Evolutionary conservation across 768 basidiomycete species (phyloP), one percentile per base, ranked within the genome.

Genomic region (Steccherinum ochraceum): DNA sequence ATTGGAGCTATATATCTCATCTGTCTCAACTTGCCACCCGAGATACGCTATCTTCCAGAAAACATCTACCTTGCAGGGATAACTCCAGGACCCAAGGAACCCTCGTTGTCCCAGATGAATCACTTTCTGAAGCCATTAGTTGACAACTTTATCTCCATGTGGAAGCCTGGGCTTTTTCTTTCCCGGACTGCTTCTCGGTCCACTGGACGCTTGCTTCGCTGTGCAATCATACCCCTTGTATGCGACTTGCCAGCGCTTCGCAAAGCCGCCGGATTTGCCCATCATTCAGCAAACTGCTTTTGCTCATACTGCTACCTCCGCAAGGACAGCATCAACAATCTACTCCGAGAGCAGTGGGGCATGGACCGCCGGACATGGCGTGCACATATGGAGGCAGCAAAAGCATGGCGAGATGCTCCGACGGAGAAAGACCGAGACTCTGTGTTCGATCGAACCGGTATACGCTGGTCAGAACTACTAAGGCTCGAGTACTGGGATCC

Each of bases 401-500:
- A 16, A 7, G 30, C 24, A 13, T 67, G 64, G 64, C 25, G 47
- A 3, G 46, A 61, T 21, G 57, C 63, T 2, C 3, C 20, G 3
- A 53, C 46, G 0, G 45, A 50, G n/a, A 26, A 30, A 2, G 55
- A 44, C 16, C 51, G 54, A 2, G 25, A 52, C 0, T 21, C 45
- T 10, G n/a, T 62, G 12, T 63, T 55, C 35, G 46, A 55, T 3
- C 10, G 52, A 3, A 45, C 57, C 25, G 65, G 67, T 12, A 44
- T 67, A 2, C 53, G 61, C 2, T 69, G 56, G 56, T 61, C 61
- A 0, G 53, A 62, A 18, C 45, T 76, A 2, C 53, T 68, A 12
- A 47, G 63, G 0, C 63, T 76, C 2, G 65, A 66, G 0, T 76
- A 76, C 51, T 75, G 71, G 66, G 64, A 73, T 51, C 65, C 66